Evolutionary conservation across 345 rosid species (phyloP).

Genomic region (Salix dunnii): DNA sequence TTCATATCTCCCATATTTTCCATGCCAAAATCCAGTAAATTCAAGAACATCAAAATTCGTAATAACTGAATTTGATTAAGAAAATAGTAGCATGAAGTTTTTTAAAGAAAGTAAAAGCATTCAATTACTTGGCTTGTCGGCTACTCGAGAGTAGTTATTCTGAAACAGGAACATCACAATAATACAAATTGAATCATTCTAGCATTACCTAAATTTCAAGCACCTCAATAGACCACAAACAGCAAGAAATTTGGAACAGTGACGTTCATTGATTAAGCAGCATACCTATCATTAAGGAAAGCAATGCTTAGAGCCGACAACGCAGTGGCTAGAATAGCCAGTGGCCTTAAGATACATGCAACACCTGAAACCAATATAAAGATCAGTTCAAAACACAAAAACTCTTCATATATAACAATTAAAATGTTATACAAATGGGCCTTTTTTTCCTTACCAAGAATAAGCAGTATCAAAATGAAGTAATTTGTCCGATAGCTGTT

Average conservation of each 20-base stretch:
- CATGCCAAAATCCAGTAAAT: background rate
- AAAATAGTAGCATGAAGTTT: background rate
- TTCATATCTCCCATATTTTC: background rate
- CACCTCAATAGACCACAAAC: background rate
- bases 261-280: background rate
- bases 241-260: background rate
- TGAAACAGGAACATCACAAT: background rate
- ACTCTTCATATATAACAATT: background rate
- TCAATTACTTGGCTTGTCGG: background rate
- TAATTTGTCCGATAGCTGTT: slow-evolving; percentile 92
- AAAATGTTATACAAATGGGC: background rate
- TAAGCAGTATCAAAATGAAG: slow-evolving; percentile 70
- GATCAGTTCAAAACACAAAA: slow-evolving; percentile 30
- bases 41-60: background rate
- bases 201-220: background rate
- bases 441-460: slow-evolving; percentile 60
- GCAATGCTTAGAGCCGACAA: slow-evolving; percentile 68
- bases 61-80: background rate
- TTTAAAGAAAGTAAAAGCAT: background rate
- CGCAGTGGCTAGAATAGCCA: slow-evolving; percentile 62
- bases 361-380: slow-evolving; percentile 33
- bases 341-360: slow-evolving; percentile 64
- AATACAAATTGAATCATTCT: background rate
- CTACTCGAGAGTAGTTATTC: background rate
- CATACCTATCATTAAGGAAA: slow-evolving; percentile 86